Conservation (phyloP, 106 monocot species). For the Ottelia alismoides region DNA sequence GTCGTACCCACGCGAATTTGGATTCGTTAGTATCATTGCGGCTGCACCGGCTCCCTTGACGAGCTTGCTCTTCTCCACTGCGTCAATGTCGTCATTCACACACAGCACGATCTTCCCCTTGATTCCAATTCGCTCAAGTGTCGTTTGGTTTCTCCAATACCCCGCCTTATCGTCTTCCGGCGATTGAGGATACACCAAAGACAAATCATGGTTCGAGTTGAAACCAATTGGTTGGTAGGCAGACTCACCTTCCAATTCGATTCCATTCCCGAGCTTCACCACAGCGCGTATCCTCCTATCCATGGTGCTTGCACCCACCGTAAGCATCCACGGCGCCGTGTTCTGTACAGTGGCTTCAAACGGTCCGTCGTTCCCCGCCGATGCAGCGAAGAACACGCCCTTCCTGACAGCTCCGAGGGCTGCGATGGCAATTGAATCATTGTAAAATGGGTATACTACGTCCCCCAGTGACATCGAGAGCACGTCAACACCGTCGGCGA, state of each 20-base stretch:
- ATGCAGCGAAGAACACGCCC: slow-evolving; percentile 30
- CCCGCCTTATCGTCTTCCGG: no score
- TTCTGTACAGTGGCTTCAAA: slow-evolving; percentile 7
- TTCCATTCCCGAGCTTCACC: slow-evolving; percentile 7
- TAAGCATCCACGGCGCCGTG: slow-evolving; percentile 42
- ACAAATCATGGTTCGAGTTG: not conserved
- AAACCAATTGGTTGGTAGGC: slow-evolving; percentile 1
- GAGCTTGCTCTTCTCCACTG: not conserved
- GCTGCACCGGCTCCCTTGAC: slow-evolving; percentile 6
- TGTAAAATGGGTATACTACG: slow-evolving; percentile 5
- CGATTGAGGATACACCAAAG: not conserved
- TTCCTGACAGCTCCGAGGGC: slow-evolving; percentile 21
- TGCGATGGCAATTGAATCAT: slow-evolving; percentile 23
- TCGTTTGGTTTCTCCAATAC: not conserved
- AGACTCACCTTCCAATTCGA: slow-evolving; percentile 12
- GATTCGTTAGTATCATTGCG: not conserved
- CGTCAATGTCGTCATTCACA: not conserved
- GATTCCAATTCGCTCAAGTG: not conserved
- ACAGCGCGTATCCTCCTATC: slow-evolving; percentile 6
- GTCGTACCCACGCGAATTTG: not conserved
- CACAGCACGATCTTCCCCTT: slow-evolving; percentile 11
- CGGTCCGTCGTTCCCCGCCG: slow-evolving; percentile 42
- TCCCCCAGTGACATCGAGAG: slow-evolving; percentile 33
- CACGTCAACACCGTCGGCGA: slow-evolving; percentile 9
- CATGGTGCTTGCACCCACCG: slow-evolving; percentile 14